Percentiles rank a stretch among this genome's conserved stretches.
These are phyloP conservation scores for Zygosaccharomyces sapae DNA, from an alignment of 1,139 yeast species.

Conservation along the genomic window DNA sequence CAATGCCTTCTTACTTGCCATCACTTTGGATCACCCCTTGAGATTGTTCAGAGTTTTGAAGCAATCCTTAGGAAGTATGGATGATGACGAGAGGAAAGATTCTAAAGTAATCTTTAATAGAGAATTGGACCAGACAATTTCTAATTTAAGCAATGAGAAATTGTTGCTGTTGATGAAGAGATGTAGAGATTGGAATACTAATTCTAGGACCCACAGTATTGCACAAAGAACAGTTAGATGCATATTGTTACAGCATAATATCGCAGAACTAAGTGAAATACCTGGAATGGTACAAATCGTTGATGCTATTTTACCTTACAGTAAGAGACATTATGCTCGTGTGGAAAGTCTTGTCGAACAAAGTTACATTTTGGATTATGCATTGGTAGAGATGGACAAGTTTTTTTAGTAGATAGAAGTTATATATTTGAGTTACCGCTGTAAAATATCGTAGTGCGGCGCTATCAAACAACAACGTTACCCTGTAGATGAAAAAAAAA, in stretches of 20 bases:
- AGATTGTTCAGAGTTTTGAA: constrained; percentile 67
- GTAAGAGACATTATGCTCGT: constrained; percentile 76
- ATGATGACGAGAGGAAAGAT: constrained; percentile 33
- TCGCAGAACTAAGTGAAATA: constrained; percentile 55
- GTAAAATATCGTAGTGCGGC: background rate
- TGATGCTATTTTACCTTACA: constrained; percentile 78
- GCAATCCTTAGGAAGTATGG: constrained; percentile 41
- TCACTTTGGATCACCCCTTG: constrained; percentile 84
- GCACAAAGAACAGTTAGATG: constrained; percentile 75
- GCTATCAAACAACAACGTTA: constrained; percentile 1
- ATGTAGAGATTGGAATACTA: constrained; percentile 92
- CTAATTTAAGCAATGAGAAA: constrained; percentile 55
- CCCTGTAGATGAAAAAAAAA: constrained; percentile 1
- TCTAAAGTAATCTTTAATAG: constrained; percentile 48
- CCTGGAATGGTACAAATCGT: constrained; percentile 64
- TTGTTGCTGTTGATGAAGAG: constrained; percentile 60
- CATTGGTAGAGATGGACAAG: constrained; percentile 71
- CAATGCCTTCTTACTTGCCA: constrained; percentile 79
- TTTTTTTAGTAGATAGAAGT: constrained; percentile 19
- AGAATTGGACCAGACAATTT: constrained; percentile 63
- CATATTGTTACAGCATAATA: constrained; percentile 51
- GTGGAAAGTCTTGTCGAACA: constrained; percentile 78
- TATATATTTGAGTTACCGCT: background rate
- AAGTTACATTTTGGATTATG: constrained; percentile 79
- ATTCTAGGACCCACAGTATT: constrained; percentile 70